Base-by-base conservation (phyloP, 2,329 filamentous ascomycete species). In the Huntiella bhutanensis region DNA sequence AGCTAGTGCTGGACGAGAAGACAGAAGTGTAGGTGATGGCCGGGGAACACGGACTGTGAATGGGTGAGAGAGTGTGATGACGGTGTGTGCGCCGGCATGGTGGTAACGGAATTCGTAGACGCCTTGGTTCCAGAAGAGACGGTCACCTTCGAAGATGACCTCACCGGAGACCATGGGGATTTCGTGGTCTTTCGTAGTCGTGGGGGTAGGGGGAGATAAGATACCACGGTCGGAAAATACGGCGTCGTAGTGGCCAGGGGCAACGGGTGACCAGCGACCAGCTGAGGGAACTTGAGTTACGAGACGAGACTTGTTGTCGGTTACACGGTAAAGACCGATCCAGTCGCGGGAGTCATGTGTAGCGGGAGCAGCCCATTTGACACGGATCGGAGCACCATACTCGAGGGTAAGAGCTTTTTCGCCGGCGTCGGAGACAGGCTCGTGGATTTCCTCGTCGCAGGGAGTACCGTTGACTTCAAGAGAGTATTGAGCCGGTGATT, bases 41-140 rank as follows among this genome's bases (percentile, higher is more conserved):
- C 77, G 79, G 32, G 73, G 69, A 52, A 96, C 85, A 40, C 78
- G 76, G 48, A 96, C 80, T 60, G 95, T 88, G 55, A 98, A 98
- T 0, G 91, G 87, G 54, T 85, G 74, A 4, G 87, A 95, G 51
- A 96, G 82, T 13, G 85, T 77, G 82, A 98, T 91, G 57, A 93
- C 87, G 53, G 82, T 84, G 63, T 98, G 86, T 55, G 81, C 82
- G 47, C 86, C 86, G 54, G 84, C 80, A 62, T 98, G 91, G 62
- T 98, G 91, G 63, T 95, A 95, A 36, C 91, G 78, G 66, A 98
- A 92, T 58, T 98, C 91, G 57, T 94, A 98, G 3, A 92, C 82
- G 46, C 91, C 91, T 51, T 88, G 82, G 0, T 82, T 93, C 91
- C 91, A 98, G 80, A 85, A 98, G 2, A 95, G 71, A 63, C 93